These are phyloP conservation scores for Thalia dealbata DNA, from an alignment of 176 grass and related monocot genomes.

Conservation along the genomic window DNA sequence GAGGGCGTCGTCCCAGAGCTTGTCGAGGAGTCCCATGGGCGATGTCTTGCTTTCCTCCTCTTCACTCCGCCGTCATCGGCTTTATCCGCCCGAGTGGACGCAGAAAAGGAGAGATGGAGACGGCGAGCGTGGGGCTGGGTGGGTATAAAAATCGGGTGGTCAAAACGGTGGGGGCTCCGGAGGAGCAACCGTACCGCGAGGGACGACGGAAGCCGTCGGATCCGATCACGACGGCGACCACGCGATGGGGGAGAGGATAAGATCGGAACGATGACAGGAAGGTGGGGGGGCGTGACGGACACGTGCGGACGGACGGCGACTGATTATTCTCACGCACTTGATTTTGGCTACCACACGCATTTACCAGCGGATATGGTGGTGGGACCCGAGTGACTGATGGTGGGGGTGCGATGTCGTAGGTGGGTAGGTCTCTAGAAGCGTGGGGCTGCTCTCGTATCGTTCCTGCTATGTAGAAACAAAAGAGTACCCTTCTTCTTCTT, in stretches of 20 bases:
- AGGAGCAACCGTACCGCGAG: not conserved
- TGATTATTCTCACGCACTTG: too few relatives aligned
- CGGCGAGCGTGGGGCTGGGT: not conserved
- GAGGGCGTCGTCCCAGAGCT: conserved; percentile 18
- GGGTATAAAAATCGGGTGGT: not conserved
- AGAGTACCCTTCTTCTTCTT: too few relatives aligned
- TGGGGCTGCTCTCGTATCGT: too few relatives aligned
- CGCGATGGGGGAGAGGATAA: too few relatives aligned
- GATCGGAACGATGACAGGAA: not conserved
- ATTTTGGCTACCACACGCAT: too few relatives aligned
- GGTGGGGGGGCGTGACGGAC: not conserved
- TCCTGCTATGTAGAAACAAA: too few relatives aligned
- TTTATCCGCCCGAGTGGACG: not conserved
- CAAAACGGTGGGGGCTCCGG: not conserved
- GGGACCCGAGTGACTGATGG: too few relatives aligned
- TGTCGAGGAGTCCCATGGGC: conserved; percentile 15
- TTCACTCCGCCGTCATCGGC: not conserved
- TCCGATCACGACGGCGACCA: not conserved
- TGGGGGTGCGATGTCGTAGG: too few relatives aligned
- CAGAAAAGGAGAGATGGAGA: not conserved
- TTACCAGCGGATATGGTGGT: too few relatives aligned
- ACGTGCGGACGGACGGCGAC: not conserved
- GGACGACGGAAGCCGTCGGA: not conserved
- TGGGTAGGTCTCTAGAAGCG: too few relatives aligned
- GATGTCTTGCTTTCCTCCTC: not conserved